Conservation (phyloP, 2,329 filamentous ascomycete genomes). For the Calonectria leucothoes region DNA sequence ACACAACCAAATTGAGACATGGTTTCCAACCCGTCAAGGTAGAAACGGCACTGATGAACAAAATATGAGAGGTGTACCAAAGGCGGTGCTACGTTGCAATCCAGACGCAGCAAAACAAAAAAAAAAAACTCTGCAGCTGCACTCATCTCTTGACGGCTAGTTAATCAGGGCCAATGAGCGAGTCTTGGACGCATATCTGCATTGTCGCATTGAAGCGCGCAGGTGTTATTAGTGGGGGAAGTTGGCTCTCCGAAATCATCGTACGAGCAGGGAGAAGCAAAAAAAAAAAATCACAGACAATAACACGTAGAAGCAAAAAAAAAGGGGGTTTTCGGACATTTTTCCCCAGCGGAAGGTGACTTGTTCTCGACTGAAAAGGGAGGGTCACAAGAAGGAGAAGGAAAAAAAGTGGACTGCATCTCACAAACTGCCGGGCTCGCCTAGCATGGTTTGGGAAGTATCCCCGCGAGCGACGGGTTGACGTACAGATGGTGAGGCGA, state of each 20-base stretch:
- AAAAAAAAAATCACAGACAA: background rate
- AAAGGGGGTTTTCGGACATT: background rate
- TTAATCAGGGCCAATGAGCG: background rate
- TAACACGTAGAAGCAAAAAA: background rate
- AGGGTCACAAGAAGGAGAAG: background rate
- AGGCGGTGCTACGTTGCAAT: background rate
- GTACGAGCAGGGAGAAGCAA: background rate
- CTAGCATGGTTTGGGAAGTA: constrained; percentile 4
- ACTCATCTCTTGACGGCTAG: background rate
- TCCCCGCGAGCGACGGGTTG: background rate
- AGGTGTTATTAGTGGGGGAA: background rate
- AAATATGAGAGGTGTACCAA: background rate
- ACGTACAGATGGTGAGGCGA: background rate
- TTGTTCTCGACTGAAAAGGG: background rate
- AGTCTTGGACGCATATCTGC: background rate
- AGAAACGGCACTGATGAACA: background rate
- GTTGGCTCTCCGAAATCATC: background rate
- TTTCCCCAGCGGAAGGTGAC: background rate
- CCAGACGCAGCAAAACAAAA: background rate
- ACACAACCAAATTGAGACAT: background rate
- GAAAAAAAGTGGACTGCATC: background rate
- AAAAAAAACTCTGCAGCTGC: background rate
- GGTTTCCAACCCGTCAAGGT: background rate
- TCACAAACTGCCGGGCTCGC: background rate
- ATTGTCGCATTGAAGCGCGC: background rate